phyloP scores from a whole-genome alignment of 768 basidiomycete genomes.

The Amanita subjunquillea region DNA sequence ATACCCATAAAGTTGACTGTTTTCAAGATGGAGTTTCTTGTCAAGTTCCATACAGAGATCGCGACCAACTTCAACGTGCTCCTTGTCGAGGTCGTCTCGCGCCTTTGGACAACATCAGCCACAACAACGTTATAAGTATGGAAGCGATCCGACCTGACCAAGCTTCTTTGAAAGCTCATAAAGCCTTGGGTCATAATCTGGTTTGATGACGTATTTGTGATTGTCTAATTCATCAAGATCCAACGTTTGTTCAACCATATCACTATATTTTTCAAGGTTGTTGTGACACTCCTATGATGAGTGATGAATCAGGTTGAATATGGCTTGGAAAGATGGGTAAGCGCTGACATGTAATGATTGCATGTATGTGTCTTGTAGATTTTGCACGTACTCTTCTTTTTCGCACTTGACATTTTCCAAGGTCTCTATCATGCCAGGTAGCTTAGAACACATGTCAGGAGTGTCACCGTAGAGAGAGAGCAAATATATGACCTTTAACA shows the following conservation, averaged over 20 bases:
- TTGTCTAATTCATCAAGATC: constrained; percentile 79
- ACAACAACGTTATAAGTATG: background rate
- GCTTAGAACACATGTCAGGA: constrained; percentile 24
- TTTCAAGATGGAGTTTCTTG: constrained; percentile 94
- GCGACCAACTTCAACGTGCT: constrained; percentile 59
- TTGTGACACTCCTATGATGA: constrained; percentile 46
- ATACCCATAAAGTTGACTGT: constrained; percentile 81
- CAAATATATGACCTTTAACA: constrained; percentile 50
- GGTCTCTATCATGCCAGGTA: constrained; percentile 63
- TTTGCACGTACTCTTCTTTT: constrained; percentile 30
- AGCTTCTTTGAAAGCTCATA: constrained; percentile 60
- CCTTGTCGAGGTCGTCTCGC: constrained; percentile 73
- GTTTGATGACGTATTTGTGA: constrained; percentile 86
- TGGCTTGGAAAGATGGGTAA: background rate
- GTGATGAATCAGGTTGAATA: background rate
- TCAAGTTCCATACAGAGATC: constrained; percentile 78
- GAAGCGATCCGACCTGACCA: constrained; percentile 29
- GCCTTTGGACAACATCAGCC: constrained; percentile 22
- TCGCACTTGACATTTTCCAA: constrained; percentile 41
- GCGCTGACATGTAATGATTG: constrained; percentile 42
- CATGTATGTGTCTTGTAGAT: constrained; percentile 65
- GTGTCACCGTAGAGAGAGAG: background rate
- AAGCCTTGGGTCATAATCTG: constrained; percentile 78
- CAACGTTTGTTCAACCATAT: constrained; percentile 95
- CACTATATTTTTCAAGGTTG: constrained; percentile 67